Base-by-base conservation (phyloP, 768 basidiomycete species). In the Pleurotus sapidus region DNA sequence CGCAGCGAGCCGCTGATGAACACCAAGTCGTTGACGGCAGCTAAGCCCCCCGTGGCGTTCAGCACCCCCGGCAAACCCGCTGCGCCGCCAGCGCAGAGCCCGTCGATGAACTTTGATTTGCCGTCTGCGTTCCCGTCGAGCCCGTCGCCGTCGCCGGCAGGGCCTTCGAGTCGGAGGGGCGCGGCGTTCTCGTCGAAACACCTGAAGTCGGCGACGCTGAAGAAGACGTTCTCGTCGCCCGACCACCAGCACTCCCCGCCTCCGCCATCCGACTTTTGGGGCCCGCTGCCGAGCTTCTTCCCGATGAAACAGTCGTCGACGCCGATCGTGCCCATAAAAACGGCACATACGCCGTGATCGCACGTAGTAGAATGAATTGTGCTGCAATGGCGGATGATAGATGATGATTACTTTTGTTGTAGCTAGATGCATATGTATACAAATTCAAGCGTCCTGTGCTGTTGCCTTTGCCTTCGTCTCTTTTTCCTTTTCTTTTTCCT, bases 1-100 rank as follows among this genome's bases (percentile, higher is more conserved):
- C 81, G 91, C 34, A 78, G 77, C 56, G 78, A 84, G 59, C 91
- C 92, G 0, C 70, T 89, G 37, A 69, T 93, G 40, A 93, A 90
- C 65, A 80, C 72, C 5, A 80, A 76, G 55, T 85, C 80, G 2
- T 67, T 68, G 3, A 48, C 66, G 11, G 70, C 74, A 8, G 70
- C 74, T 7, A 65, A 71, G 14, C 68, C 77, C 2, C 74, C 70
- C 5, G 47, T 70, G 25, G 68, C 69, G 4, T 79, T 74, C 60
- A 67, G 69, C 30, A 77, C 76, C 1, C 76, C 76, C 3, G 67
- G 68, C 50, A 74, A 69, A 46, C 45, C 59, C 20, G 60, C 56
- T 6, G 30, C 54, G 17, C 60, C 64, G n/a, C 58, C 51, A 11
- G 42, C 59, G 37, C 47, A 49, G 38, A 11, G 64, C 34, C 39